Conservation (phyloP, 768 basidiomycete species). For the Chalciporus pseudorubinellus region DNA sequence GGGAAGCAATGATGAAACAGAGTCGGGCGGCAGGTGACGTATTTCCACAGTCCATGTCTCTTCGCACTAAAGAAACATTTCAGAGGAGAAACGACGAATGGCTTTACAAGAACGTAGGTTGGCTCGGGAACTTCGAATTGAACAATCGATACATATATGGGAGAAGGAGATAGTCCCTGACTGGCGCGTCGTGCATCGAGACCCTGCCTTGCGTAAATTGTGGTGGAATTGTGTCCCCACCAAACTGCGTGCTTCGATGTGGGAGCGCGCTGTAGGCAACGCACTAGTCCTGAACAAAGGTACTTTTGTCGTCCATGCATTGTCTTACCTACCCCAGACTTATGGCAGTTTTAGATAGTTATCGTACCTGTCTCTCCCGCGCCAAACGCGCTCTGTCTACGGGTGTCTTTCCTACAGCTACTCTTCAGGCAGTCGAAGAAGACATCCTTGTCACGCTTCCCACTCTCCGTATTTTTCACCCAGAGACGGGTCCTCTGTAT, state of each 20-base stretch:
- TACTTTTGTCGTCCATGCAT: slow-evolving; percentile 24
- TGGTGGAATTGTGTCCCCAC: slow-evolving; percentile 92
- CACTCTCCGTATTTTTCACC: slow-evolving; percentile 75
- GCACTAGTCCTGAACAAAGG: slow-evolving; percentile 80
- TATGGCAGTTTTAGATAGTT: slow-evolving; percentile 48
- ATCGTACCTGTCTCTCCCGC: slow-evolving; percentile 65
- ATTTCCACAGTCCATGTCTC: not conserved
- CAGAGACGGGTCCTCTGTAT: slow-evolving; percentile 74
- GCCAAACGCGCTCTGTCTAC: slow-evolving; percentile 68
- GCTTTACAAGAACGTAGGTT: slow-evolving; percentile 61
- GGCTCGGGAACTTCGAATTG: slow-evolving; percentile 63
- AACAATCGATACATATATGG: slow-evolving; percentile 72
- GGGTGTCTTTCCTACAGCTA: slow-evolving; percentile 63
- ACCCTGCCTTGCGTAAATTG: slow-evolving; percentile 60
- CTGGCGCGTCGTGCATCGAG: slow-evolving; percentile 72
- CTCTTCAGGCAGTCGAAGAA: slow-evolving; percentile 62
- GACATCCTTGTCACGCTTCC: slow-evolving; percentile 77
- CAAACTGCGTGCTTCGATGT: slow-evolving; percentile 74
- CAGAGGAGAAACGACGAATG: slow-evolving; percentile 71
- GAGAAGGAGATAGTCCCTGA: slow-evolving; percentile 78
- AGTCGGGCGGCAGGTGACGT: slow-evolving; percentile 67
- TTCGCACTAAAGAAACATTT: slow-evolving; percentile 2
- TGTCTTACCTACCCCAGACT: slow-evolving; percentile 4
- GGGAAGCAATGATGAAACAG: slow-evolving; percentile 85
- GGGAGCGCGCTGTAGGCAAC: slow-evolving; percentile 87